Evolutionary conservation across 805 yeast species (phyloP).

Genomic region (Huiozyma sinensis): DNA sequence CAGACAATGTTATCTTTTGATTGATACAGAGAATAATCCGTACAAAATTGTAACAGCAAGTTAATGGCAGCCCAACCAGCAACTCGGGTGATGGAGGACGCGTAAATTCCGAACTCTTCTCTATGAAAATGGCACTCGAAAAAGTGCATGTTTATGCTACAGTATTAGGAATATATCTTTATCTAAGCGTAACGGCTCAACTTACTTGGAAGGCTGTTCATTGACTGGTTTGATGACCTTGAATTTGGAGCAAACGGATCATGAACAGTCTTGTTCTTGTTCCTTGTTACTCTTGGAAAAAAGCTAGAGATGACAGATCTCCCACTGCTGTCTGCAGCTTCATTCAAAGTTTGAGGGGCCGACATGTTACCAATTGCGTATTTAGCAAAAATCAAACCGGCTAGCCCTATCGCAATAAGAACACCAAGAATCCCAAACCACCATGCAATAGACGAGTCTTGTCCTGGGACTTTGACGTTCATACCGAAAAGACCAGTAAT

Average conservation of each 20-base stretch:
- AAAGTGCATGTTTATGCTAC: too few relatives aligned
- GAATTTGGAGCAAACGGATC: background rate
- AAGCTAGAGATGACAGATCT: conserved; percentile 26
- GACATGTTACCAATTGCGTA: conserved; percentile 28
- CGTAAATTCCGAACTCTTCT: too few relatives aligned
- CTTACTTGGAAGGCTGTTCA: conserved; percentile 15
- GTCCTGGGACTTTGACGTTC: conserved; percentile 87
- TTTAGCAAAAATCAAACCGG: conserved; percentile 33
- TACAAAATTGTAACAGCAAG: too few relatives aligned
- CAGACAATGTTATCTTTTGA: too few relatives aligned
- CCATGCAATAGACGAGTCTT: conserved; percentile 41
- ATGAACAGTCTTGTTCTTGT: background rate
- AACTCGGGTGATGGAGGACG: too few relatives aligned
- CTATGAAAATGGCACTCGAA: too few relatives aligned
- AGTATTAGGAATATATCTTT: too few relatives aligned
- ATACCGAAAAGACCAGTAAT: conserved; percentile 91
- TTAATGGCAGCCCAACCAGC: too few relatives aligned
- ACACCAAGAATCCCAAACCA: conserved; percentile 58
- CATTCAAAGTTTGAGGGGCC: conserved; percentile 27
- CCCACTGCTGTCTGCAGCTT: conserved; percentile 25
- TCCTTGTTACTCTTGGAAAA: conserved; percentile 10
- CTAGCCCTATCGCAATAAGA: conserved; percentile 32
- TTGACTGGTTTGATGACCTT: conserved; percentile 7
- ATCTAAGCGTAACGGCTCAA: conserved; percentile 12
- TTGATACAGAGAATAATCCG: too few relatives aligned